Evolutionary conservation across 2,329 filamentous ascomycete species (phyloP).

Genomic region (Aspergillus cejpii): DNA sequence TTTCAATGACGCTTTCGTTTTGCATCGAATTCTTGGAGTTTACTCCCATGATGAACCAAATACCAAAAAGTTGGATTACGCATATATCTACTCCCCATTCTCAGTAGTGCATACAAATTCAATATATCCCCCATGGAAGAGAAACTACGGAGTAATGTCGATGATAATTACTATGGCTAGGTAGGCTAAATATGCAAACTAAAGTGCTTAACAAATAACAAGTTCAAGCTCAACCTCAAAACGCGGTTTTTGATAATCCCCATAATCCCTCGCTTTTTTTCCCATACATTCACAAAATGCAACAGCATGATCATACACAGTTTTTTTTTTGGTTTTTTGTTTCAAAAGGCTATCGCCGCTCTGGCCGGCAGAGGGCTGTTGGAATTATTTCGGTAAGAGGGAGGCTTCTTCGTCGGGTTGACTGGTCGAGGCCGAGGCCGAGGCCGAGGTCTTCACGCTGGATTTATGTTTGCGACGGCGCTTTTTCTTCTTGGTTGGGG

Average conservation of each 20-base stretch:
- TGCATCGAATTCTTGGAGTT: neutral
- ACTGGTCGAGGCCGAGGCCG: neutral
- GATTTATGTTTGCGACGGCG: slow-evolving; percentile 18
- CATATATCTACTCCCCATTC: too few relatives aligned
- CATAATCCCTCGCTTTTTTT: neutral
- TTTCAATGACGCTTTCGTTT: slow-evolving; percentile 1
- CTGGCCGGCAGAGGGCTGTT: slow-evolving; percentile 17
- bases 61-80: too few relatives aligned
- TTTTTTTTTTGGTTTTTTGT: too few relatives aligned
- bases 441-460: slow-evolving; percentile 5
- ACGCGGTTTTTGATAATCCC: too few relatives aligned
- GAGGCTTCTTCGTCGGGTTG: slow-evolving; percentile 11
- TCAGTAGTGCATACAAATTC: too few relatives aligned
- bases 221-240: too few relatives aligned
- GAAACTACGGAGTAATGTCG: too few relatives aligned
- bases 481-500: slow-evolving; percentile 21
- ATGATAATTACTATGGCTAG: neutral
- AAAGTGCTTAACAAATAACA: neutral
- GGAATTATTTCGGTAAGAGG: slow-evolving; percentile 9
- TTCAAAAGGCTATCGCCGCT: slow-evolving; percentile 4
- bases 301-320: neutral
- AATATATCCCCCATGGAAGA: too few relatives aligned
- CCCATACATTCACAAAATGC: neutral
- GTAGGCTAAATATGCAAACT: neutral
- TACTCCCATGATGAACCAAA: too few relatives aligned